These are phyloP conservation scores for Ganoderma boninense DNA, from an alignment of 1,284 basidiomycete species.

Conservation along the genomic window DNA sequence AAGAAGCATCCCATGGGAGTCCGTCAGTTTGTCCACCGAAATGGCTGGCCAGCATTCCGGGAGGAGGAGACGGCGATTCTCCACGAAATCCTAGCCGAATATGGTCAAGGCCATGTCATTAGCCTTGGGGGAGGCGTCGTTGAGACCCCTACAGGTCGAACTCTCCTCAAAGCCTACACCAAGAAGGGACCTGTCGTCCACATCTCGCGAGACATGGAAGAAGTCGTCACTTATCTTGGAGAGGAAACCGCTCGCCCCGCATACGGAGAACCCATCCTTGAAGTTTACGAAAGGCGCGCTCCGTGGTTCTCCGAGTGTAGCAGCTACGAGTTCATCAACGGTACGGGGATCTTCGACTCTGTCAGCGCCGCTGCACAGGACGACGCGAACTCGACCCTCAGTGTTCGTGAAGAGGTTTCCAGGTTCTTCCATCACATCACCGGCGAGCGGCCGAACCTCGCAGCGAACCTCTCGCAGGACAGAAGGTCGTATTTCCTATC, in stretches of 20 bases:
- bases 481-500: constrained; percentile 90
- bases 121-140: constrained; percentile 97
- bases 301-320: constrained; percentile 92
- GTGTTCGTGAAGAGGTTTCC: constrained; percentile 57
- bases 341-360: constrained; percentile 53
- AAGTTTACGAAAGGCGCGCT: constrained; percentile 85
- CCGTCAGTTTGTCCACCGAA: constrained; percentile 78
- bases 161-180: constrained; percentile 76
- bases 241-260: constrained; percentile 83
- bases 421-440: constrained; percentile 93
- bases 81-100: constrained; percentile 64
- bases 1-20: constrained; percentile 70
- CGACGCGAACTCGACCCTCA: constrained; percentile 26
- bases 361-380: constrained; percentile 2
- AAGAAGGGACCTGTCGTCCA: constrained; percentile 74
- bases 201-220: constrained; percentile 74
- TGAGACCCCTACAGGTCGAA: constrained; percentile 81
- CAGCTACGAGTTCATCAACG: constrained; percentile 88
- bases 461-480: constrained; percentile 63
- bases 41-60: constrained; percentile 86
- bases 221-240: constrained; percentile 82
- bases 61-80: constrained; percentile 66
- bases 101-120: constrained; percentile 75
- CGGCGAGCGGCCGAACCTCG: constrained; percentile 74
- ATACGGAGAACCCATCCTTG: constrained; percentile 85